Percentiles rank a stretch among this genome's conserved stretches.
These are phyloP conservation scores for Aspergillus udagawae DNA, from an alignment of 2,329 filamentous ascomycete genomes.

Conservation along the genomic window DNA sequence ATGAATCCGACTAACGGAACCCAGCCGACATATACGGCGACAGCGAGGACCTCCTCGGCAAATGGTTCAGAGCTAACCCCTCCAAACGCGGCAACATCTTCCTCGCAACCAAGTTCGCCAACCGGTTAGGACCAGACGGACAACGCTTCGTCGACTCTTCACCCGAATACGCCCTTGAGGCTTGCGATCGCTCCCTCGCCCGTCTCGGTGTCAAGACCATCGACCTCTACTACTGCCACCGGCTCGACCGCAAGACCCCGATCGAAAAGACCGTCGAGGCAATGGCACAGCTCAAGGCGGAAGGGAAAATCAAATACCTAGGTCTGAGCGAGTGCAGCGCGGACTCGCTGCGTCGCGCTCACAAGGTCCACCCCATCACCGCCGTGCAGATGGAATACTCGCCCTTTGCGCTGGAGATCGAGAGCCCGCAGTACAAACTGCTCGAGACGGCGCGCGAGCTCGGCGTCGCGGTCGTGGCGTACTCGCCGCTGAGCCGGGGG, in stretches of 20 bases:
- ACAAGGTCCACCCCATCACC: slow-evolving; percentile 47
- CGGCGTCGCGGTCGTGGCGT: slow-evolving; percentile 40
- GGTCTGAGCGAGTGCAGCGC: slow-evolving; percentile 50
- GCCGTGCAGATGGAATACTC: slow-evolving; percentile 55
- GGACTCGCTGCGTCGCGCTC: slow-evolving; percentile 48
- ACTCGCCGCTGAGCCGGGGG: slow-evolving; percentile 42
- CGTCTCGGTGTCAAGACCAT: slow-evolving; percentile 42
- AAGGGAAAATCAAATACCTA: slow-evolving; percentile 53
- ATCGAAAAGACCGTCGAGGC: slow-evolving; percentile 41
- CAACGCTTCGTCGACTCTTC: slow-evolving; percentile 29
- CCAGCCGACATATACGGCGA: slow-evolving; percentile 41
- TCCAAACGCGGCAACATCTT: slow-evolving; percentile 48
- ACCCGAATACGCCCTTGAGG: slow-evolving; percentile 40
- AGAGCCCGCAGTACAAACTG: slow-evolving; percentile 26
- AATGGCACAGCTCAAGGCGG: slow-evolving; percentile 44
- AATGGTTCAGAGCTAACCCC: slow-evolving; percentile 44
- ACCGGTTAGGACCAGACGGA: slow-evolving; percentile 14
- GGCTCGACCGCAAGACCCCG: slow-evolving; percentile 36
- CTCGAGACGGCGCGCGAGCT: slow-evolving; percentile 27
- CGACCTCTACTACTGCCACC: slow-evolving; percentile 48
- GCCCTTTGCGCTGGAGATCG: slow-evolving; percentile 49
- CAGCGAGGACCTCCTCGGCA: slow-evolving; percentile 46
- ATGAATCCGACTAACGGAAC: background rate
- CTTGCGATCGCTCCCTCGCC: slow-evolving; percentile 40
- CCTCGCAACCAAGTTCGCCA: slow-evolving; percentile 51